A percentile compares a stretch with the other conserved stretches of the same genome.
These are phyloP conservation scores for Alternaria sp. DNA, from an alignment of 2,329 filamentous ascomycete species.

Conservation along the genomic window DNA sequence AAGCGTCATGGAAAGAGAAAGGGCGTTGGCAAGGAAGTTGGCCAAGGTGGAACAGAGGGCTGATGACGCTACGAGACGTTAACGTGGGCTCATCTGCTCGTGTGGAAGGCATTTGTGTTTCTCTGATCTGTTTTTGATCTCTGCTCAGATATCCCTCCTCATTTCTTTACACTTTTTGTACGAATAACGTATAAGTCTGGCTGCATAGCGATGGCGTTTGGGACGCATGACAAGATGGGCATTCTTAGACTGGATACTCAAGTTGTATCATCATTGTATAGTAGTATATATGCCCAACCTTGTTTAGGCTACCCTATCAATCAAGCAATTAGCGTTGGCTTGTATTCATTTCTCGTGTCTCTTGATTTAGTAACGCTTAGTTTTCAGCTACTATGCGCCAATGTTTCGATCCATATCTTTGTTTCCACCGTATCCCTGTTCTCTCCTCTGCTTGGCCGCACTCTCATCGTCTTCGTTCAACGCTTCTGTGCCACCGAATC, in stretches of 20 bases:
- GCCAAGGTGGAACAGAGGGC: slow-evolving; percentile 38
- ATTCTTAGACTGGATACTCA: slow-evolving; percentile 3
- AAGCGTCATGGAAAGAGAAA: slow-evolving; percentile 40
- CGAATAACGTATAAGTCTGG: slow-evolving; percentile 4
- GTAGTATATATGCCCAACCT: background rate
- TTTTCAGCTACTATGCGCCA: slow-evolving; percentile 52
- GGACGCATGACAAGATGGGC: background rate
- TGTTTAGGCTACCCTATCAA: background rate
- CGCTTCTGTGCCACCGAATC: slow-evolving; percentile 53
- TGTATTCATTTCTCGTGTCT: background rate
- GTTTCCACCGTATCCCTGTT: slow-evolving; percentile 62
- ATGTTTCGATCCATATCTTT: slow-evolving; percentile 58
- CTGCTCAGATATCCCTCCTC: slow-evolving; percentile 34
- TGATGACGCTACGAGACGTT: slow-evolving; percentile 28
- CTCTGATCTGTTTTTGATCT: slow-evolving; percentile 22
- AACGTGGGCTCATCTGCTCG: background rate
- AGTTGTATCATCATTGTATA: slow-evolving; percentile 9
- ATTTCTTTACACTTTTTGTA: slow-evolving; percentile 9
- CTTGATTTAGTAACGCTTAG: slow-evolving; percentile 31
- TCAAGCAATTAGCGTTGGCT: background rate
- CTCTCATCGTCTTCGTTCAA: slow-evolving; percentile 49
- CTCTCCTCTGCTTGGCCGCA: slow-evolving; percentile 55
- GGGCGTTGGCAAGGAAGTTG: slow-evolving; percentile 35
- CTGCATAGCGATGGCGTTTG: slow-evolving; percentile 37
- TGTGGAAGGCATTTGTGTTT: slow-evolving; percentile 4